These are phyloP conservation scores for Colletotrichum sublineola DNA, from an alignment of 2,329 filamentous ascomycete genomes.

Conservation along the genomic window DNA sequence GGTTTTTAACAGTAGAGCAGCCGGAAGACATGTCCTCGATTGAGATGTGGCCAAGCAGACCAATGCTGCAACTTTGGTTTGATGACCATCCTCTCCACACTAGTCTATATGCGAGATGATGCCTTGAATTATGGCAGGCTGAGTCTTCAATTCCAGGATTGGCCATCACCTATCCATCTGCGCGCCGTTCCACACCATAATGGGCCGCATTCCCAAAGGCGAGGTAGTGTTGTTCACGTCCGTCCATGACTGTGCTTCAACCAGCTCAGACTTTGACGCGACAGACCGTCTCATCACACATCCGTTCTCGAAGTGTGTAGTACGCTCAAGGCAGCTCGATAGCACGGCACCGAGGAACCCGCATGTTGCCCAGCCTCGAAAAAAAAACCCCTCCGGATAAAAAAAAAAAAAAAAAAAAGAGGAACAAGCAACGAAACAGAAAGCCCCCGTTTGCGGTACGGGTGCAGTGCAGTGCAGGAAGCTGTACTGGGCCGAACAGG, in stretches of 20 bases:
- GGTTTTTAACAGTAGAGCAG: conserved; percentile 6
- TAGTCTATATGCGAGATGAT: conserved; percentile 6
- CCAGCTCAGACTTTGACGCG: background rate
- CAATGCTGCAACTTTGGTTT: conserved; percentile 15
- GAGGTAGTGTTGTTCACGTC: conserved; percentile 23
- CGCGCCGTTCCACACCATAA: conserved; percentile 12
- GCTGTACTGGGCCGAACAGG: conserved; percentile 13
- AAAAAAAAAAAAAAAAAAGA: conserved; percentile 12
- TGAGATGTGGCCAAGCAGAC: conserved; percentile 2
- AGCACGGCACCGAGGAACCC: background rate
- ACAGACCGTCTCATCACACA: background rate
- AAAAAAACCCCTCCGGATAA: conserved; percentile 16
- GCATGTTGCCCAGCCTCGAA: background rate
- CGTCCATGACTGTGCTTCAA: background rate
- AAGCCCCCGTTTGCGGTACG: conserved; percentile 15
- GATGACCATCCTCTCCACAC: conserved; percentile 6
- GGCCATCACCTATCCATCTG: conserved; percentile 4
- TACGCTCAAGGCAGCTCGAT: background rate
- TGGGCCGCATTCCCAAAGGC: conserved; percentile 22
- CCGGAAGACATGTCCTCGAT: conserved; percentile 19
- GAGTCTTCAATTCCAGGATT: conserved; percentile 12
- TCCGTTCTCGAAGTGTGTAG: background rate
- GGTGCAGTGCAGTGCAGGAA: background rate
- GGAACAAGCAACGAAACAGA: background rate
- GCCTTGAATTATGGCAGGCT: background rate